A percentile compares a stretch with the other conserved stretches of the same genome.
Evolutionary conservation across 768 basidiomycete genomes (phyloP).

Genomic region (Leccinum imitatum): DNA sequence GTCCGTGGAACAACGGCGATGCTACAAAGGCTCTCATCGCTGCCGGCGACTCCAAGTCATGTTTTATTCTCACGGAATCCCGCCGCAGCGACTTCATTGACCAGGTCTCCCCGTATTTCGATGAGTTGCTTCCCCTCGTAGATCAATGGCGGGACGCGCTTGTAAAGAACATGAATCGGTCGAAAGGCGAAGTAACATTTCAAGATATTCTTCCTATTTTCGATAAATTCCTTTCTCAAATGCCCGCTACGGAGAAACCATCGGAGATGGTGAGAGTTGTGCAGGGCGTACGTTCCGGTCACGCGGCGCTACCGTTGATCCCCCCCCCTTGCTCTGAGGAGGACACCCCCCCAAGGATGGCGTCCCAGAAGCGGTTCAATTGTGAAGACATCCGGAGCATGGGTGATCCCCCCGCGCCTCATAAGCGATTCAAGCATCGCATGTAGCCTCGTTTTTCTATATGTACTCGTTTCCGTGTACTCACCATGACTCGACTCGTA

Average conservation of each 20-base stretch:
- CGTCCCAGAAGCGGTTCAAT: background rate
- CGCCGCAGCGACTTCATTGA: background rate
- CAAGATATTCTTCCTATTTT: background rate
- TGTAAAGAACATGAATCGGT: background rate
- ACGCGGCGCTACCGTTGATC: background rate
- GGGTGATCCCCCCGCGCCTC: background rate
- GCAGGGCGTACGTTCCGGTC: background rate
- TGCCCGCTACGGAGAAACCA: background rate
- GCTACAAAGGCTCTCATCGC: background rate
- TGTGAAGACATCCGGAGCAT: background rate
- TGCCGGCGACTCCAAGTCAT: background rate
- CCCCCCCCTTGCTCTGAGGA: background rate
- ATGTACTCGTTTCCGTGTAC: background rate
- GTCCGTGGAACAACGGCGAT: background rate
- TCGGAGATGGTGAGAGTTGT: background rate
- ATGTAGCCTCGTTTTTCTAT: background rate
- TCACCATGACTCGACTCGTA: background rate
- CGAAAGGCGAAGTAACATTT: background rate
- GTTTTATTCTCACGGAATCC: background rate
- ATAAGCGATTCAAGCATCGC: background rate
- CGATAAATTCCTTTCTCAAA: background rate
- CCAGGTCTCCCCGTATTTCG: background rate
- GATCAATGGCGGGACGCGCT: background rate
- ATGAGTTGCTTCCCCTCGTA: background rate
- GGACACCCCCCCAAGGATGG: background rate